Base-by-base conservation (phyloP, 805 yeast species). In the Tetrapisispora pingtungensis region DNA sequence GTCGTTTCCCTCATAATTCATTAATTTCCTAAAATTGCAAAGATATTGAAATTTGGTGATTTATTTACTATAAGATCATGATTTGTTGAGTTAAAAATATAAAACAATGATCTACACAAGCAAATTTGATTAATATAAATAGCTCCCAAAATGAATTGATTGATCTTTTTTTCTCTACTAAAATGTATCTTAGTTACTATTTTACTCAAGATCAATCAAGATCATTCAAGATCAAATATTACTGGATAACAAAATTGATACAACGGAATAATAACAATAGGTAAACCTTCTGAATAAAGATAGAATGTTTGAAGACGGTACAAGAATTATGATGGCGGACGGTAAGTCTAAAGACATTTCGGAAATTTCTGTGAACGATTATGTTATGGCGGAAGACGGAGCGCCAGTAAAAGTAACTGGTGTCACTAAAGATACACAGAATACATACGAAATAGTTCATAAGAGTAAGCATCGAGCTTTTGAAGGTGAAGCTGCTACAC, bases 381-480 rank as follows among this genome's bases (percentile, higher is more conserved):
- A 36, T 17, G 71, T 72, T 34, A 56, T 70, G 65, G 72, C 74
- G 53, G 61, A 61, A 43, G 74, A 71, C 50, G 75, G 76, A 43
- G 40, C 48, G 10, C 57, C 68, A 26, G 63, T 73, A 49, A 45
- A 49, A 15, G 74, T 73, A 33, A 61, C 62, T 32, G 66, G 59
- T 20, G 58, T 72, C 37, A 68, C 71, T 42, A 62, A 73, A 50
- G 77, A 75, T 50, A 49, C 46, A 18, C 74, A 70, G 43, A 56
- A 59, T 15, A 72, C 72, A 64, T 73, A 66, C 52, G 53, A 59
- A 24, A 64, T 73, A 30, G 35, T 51, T 13, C 68, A 68, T 43
- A 49, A 44, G 31, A 55, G 64, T 34, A 58, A 57, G 45, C 56
- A 55, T 41, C 46, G 54, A 22, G 56, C 50, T 7, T 45, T 50